Base-by-base conservation (phyloP, 306 rosid genomes). In the Vigna mungo region DNA sequence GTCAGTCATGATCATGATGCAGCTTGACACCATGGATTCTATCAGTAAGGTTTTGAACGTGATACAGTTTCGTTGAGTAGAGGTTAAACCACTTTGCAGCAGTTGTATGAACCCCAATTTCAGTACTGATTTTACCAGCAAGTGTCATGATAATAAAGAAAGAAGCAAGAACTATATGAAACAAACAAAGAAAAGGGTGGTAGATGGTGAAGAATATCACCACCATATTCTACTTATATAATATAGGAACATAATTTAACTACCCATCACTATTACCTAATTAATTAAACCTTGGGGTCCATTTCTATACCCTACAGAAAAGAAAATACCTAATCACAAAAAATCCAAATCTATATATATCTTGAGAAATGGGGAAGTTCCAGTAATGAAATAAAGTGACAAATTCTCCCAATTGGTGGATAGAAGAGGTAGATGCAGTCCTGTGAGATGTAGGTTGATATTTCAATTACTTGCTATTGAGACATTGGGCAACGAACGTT, bases 1-100 rank as follows among this genome's bases (percentile, higher is more conserved):
- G 80, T 88, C 89, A 88, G 23, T 88, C 88, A 21, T 88, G 81
- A 21, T 88, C 92, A 59, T 88, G 68, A 73, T 88, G 88, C 1
- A 88, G 67, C 25, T 64, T 76, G 51, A 65, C 25, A 0, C 17
- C 37, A 9, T 86, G 85, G 0, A 86, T 10, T 2, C 18, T 9
- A 2, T 65, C 85, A 4, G 78, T 4, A 5, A 72, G 9, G 44
- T 76, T 71, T 9, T 81, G 86, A 55, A 84, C 6, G 2, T 82
- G 41, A 37, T 68, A 70, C 5, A 69, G 54, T 72, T 76, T 21
- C 14, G 14, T 11, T 30, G 56, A 23, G 41, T 73, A 32, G 66
- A 84, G 1, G 7, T 20, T 75, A 77, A 51, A 85, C 72, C 37
- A 64, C 56, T 76, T 76, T 0, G 39, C 65, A 11, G 88, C 69